Evolutionary conservation across 2,329 filamentous ascomycete species (phyloP).

Genomic region (Paecilomyces dactylethromorphus): DNA sequence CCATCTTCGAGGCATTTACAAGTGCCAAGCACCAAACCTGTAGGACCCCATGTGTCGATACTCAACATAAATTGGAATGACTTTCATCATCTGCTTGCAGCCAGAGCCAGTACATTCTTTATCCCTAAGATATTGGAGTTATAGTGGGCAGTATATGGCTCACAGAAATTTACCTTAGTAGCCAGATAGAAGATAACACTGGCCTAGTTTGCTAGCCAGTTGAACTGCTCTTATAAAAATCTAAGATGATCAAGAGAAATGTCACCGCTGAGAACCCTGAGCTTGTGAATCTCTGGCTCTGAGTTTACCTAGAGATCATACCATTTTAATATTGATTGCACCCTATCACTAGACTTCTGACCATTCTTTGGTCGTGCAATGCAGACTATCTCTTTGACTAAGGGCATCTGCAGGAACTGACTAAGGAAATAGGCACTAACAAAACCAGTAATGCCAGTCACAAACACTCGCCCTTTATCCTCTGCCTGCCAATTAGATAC

Average conservation of each 20-base stretch:
- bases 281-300: conserved; percentile 2
- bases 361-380: too few species aligned
- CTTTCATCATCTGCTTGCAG: conserved; percentile 35
- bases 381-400: too few species aligned
- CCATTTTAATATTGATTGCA: conserved; percentile 50
- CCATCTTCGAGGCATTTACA: conserved; percentile 6
- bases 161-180: conserved; percentile 65
- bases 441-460: too few species aligned
- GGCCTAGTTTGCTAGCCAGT: conserved; percentile 52
- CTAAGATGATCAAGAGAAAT: conserved; percentile 63
- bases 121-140: conserved; percentile 67
- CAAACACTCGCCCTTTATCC: too few species aligned
- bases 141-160: conserved; percentile 61
- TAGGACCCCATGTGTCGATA: conserved; percentile 9
- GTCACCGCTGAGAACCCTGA: conserved; percentile 46
- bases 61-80: conserved; percentile 11
- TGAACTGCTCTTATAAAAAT: conserved; percentile 55
- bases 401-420: too few species aligned
- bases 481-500: too few species aligned
- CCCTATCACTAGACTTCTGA: conserved; percentile 12
- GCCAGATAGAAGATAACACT: conserved; percentile 72
- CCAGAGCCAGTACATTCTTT: conserved; percentile 62
- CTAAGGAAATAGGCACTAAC: too few species aligned
- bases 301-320: conserved; percentile 6
- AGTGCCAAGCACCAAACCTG: conserved; percentile 5